Conservation (phyloP, 257 asterid genomes). For the Linaria vulgaris region DNA sequence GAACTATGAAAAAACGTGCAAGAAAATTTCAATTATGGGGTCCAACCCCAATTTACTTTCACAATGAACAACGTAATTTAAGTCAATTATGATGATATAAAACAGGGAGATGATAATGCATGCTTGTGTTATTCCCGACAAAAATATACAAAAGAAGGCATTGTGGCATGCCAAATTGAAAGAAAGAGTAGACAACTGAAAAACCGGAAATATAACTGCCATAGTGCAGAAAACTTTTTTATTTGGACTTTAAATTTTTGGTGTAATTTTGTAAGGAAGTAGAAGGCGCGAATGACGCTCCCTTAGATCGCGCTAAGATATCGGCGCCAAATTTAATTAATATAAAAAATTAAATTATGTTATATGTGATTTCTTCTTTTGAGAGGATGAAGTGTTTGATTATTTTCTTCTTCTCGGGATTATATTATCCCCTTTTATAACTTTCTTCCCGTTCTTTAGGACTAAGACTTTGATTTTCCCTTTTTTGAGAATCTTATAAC, state of each 20-base stretch:
- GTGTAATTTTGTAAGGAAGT: background rate
- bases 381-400: background rate
- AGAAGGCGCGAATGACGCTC: slow-evolving; percentile 38
- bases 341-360: background rate
- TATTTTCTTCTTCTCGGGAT: slow-evolving; percentile 19
- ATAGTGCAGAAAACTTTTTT: background rate
- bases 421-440: slow-evolving; percentile 7
- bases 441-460: slow-evolving; percentile 33
- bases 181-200: slow-evolving; percentile 29
- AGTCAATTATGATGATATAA: background rate
- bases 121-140: slow-evolving; percentile 42
- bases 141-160: slow-evolving; percentile 14
- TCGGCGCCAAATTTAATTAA: slow-evolving; percentile 38
- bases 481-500: background rate
- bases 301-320: slow-evolving; percentile 41
- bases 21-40: background rate
- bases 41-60: too few relatives aligned
- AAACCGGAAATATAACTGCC: slow-evolving; percentile 42
- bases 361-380: background rate
- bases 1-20: slow-evolving; percentile 7
- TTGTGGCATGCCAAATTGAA: slow-evolving; percentile 19
- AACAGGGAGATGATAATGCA: slow-evolving; percentile 12
- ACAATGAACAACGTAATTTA: background rate
- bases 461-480: slow-evolving; percentile 31
- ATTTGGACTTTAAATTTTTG: too few relatives aligned